Evolutionary conservation across 208 protist species (phyloP).

Genomic region (Trypanosoma conorhini): DNA sequence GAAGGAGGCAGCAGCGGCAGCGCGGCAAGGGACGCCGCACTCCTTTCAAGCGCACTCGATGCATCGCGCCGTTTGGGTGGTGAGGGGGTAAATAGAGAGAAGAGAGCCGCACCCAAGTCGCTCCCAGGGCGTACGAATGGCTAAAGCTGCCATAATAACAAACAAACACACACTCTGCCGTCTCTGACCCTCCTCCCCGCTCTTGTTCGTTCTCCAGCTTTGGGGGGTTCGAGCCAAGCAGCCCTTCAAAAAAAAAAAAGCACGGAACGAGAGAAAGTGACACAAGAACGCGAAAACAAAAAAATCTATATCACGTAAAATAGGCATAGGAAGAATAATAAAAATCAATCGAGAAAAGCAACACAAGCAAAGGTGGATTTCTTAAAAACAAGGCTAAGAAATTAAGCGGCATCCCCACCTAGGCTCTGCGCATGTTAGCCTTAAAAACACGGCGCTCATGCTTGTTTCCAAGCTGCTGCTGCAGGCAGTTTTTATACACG

Average conservation of each 20-base stretch:
- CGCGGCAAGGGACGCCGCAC: not conserved
- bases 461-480: constrained; percentile 28
- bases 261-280: not conserved
- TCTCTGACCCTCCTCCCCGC: not conserved
- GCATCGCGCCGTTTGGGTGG: too few species aligned
- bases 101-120: too few species aligned
- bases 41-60: too few species aligned
- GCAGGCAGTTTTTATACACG: constrained; percentile 67
- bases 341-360: not conserved
- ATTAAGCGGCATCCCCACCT: not conserved
- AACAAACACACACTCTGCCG: too few species aligned
- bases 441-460: constrained; percentile 30
- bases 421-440: constrained; percentile 22
- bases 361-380: not conserved
- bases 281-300: not conserved
- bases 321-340: not conserved
- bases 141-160: too few species aligned
- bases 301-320: not conserved
- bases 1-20: not conserved
- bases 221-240: not conserved
- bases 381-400: constrained; percentile 1
- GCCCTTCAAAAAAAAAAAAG: not conserved
- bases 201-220: not conserved
- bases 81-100: too few species aligned
- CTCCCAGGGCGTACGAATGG: too few species aligned